phyloP scores from a whole-genome alignment of 1,284 basidiomycete species.

The Ustilago sp. region DNA sequence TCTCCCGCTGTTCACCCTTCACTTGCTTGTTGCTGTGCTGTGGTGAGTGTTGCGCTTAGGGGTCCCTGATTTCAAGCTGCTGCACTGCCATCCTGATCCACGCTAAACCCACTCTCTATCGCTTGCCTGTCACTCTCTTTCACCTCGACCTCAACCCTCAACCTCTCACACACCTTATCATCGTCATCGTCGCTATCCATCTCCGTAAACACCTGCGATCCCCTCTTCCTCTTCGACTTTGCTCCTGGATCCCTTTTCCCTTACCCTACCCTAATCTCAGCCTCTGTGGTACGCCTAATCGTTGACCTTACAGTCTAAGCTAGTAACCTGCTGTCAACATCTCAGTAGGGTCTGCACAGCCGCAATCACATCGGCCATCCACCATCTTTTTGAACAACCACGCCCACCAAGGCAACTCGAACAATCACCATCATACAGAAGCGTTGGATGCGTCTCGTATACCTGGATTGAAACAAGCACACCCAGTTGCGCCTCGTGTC shows the following conservation, averaged over 20 bases:
- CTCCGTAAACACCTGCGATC: conserved; percentile 3
- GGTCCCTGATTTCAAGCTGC: background rate
- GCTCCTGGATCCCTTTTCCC: background rate
- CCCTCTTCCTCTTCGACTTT: background rate
- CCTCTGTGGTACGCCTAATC: background rate
- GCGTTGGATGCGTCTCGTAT: background rate
- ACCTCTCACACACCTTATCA: background rate
- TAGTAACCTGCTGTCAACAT: background rate
- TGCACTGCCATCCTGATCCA: conserved; percentile 2
- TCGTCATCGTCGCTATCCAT: conserved; percentile 5
- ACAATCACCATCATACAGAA: background rate
- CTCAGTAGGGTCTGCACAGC: background rate
- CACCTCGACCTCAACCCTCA: background rate
- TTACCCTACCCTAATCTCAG: conserved; percentile 2
- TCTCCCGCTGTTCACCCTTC: background rate
- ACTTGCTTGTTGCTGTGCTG: background rate
- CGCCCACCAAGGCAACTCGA: background rate
- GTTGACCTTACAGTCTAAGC: background rate
- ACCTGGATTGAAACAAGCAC: background rate
- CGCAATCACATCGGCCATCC: background rate
- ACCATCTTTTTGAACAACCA: background rate
- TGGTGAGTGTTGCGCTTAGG: background rate
- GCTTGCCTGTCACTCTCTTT: background rate
- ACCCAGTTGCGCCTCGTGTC: too few relatives aligned
- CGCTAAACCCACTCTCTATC: background rate